Percentiles rank a stretch among this genome's conserved stretches.
phyloP scores from a whole-genome alignment of 1,284 basidiomycete genomes.

The Papiliotrema nemorosa region DNA sequence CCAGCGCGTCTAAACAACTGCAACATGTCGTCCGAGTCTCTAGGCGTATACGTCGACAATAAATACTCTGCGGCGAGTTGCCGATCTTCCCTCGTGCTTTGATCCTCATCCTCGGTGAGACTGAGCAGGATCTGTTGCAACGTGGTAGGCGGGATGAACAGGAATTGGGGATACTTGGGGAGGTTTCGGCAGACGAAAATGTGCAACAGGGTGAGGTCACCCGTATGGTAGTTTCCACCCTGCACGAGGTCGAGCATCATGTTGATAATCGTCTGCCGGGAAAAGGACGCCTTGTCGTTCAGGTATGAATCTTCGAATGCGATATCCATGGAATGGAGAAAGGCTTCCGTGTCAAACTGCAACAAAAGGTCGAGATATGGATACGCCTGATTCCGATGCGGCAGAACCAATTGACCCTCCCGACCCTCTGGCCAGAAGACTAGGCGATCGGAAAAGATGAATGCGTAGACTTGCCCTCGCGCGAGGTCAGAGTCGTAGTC shows the following conservation, averaged over 20 bases:
- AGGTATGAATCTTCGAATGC: conserved; percentile 92
- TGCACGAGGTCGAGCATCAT: conserved; percentile 72
- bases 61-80: conserved; percentile 94
- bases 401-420: conserved; percentile 56
- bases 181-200: conserved; percentile 97
- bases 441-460: conserved; percentile 79
- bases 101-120: conserved; percentile 69
- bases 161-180: conserved; percentile 91
- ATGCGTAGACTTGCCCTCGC: conserved; percentile 68
- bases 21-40: conserved; percentile 66
- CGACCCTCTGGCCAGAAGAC: conserved; percentile 64
- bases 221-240: conserved; percentile 52
- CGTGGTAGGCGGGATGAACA: conserved; percentile 64
- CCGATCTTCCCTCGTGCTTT: conserved; percentile 79
- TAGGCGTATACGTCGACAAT: conserved; percentile 85
- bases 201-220: conserved; percentile 76
- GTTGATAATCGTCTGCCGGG: conserved; percentile 77
- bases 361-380: conserved; percentile 84
- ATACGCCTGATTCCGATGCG: conserved; percentile 65
- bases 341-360: conserved; percentile 87
- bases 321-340: conserved; percentile 88
- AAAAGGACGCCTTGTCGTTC: conserved; percentile 64
- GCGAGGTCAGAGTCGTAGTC: conserved; percentile 64
- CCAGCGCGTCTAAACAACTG: conserved; percentile 72
- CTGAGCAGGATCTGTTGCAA: conserved; percentile 73